These are phyloP conservation scores for Solanum chmielewskii DNA, from an alignment of 257 asterid genomes.

Conservation along the genomic window DNA sequence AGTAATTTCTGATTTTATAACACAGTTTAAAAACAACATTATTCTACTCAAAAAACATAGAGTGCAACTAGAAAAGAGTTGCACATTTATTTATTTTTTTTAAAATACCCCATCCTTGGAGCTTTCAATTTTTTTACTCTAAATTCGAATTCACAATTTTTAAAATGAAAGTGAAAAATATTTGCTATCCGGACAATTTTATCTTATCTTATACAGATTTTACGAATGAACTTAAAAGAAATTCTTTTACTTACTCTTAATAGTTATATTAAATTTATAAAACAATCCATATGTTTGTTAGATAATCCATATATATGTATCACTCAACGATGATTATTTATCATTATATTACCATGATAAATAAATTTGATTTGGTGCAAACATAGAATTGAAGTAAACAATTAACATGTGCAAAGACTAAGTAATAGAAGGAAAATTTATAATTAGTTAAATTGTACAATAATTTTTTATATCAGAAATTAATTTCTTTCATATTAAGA, in stretches of 20 bases:
- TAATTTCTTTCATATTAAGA: background rate
- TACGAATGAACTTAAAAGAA: background rate
- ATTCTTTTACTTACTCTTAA: background rate
- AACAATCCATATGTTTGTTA: background rate
- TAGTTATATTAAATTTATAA: background rate
- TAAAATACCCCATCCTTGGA: too few species aligned
- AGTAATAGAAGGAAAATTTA: background rate
- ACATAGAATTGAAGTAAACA: background rate
- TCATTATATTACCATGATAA: background rate
- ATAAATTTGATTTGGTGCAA: background rate
- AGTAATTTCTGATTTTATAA: too few species aligned
- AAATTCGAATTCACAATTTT: too few species aligned
- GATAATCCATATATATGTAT: background rate
- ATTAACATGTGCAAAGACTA: background rate
- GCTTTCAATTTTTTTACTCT: too few species aligned
- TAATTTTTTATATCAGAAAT: background rate
- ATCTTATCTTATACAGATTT: background rate
- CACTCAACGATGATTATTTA: background rate
- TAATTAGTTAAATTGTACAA: background rate
- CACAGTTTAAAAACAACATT: too few species aligned
- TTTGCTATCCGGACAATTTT: accelerated
- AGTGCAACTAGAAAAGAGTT: background rate
- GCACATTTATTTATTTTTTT: too few species aligned
- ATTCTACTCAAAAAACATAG: background rate
- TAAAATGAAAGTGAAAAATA: accelerated